These are phyloP conservation scores for Paragyromitra xinjiangensis DNA, from an alignment of 495 filamentous ascomycete genomes.

Conservation along the genomic window DNA sequence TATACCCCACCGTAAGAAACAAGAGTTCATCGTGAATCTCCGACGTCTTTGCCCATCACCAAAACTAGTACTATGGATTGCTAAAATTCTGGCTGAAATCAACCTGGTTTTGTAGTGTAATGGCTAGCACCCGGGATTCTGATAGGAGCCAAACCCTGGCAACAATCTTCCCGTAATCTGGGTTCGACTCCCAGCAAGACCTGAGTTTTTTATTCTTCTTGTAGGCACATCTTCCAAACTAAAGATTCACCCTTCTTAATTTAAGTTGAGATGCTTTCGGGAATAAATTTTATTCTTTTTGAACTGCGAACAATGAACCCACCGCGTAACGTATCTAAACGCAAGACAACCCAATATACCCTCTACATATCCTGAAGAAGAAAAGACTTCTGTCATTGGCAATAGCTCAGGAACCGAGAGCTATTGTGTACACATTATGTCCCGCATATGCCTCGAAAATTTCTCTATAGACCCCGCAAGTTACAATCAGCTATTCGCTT, in stretches of 20 bases:
- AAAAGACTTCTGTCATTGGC: not conserved
- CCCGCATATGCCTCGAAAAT: not conserved
- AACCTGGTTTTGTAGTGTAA: not conserved
- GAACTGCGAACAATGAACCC: no score
- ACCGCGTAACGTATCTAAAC: no score
- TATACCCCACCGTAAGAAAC: no score
- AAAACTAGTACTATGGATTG: no score
- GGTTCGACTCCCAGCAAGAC: not conserved
- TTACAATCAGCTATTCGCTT: not conserved
- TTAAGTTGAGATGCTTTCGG: no score
- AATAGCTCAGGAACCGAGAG: not conserved
- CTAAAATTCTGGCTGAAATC: not conserved
- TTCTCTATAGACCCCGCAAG: not conserved
- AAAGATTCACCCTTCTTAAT: no score
- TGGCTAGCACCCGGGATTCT: not conserved
- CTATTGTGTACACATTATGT: not conserved
- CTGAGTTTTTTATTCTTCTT: not conserved
- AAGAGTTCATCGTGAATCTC: no score
- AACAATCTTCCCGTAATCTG: not conserved
- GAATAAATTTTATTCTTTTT: no score
- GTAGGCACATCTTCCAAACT: no score
- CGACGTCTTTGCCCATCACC: no score
- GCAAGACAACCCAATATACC: no score
- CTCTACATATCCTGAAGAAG: not conserved
- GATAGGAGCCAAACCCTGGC: not conserved